Evolutionary conservation across 345 rosid genomes (phyloP), one percentile per base, ranked within the genome.

Genomic region (Balakata baccata): DNA sequence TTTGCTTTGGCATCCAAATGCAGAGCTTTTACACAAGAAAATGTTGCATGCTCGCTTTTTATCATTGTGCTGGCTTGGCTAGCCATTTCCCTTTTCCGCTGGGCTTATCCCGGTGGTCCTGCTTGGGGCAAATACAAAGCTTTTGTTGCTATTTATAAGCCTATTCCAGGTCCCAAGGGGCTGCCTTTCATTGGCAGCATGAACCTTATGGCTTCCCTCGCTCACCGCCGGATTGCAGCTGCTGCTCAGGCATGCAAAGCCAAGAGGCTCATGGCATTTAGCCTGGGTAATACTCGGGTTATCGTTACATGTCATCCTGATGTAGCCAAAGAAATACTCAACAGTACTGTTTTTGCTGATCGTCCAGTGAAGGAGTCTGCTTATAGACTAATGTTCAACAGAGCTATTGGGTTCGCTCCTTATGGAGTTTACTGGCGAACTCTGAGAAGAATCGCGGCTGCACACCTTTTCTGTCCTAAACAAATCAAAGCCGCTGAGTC

Each of bases 321-420:
- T 25, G 92, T 89, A 0, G 94, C 97, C 0, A 84, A 82, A 71
- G 97, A 89, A 76, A 86, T 91, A 62, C 75, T 91, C 7, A 89
- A 83, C 73, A 86, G 88, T 25, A 82, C 89, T 3, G 92, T 86
- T 3, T 91, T 89, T 6, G 81, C 88, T 41, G 97, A 89, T 78
- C 92, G 97, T 0, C 97, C 97, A 1, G 89, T 87, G 12, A 91
- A 91, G 23, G 90, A 91, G 74, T 87, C 93, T 29, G 94, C 94
- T 39, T 86, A 86, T 11, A 84, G 87, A 66, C 75, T 91, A 45
- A 89, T 91, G 97, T 91, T 91, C 79, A 81, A 85, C 45, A 66
- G 97, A 77, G 90, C 97, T 3, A 91, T 91, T 22, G 97, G 97
- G 52, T 91, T 91, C 66, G 97, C 97, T 18, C 87, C 92, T 71